Conservation (phyloP, 306 rosid genomes). For the Cyamopsis tetragonoloba region DNA sequence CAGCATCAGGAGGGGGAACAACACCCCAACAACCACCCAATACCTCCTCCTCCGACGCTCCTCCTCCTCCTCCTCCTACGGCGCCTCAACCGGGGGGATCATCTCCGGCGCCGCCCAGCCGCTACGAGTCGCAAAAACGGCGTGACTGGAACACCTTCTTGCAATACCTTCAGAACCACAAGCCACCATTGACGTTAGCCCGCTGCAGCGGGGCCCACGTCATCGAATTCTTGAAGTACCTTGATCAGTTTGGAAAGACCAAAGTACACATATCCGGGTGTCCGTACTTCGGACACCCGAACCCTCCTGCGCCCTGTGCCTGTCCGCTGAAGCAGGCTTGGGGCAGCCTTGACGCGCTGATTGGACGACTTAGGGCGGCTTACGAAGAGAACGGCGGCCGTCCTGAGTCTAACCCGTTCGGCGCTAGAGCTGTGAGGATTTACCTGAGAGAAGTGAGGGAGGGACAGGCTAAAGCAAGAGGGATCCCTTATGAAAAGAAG, state of each 20-base stretch:
- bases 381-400: slow-evolving; percentile 94
- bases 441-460: slow-evolving; percentile 86
- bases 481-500: slow-evolving; percentile 93
- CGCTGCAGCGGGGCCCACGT: slow-evolving; percentile 99
- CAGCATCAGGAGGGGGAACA: slow-evolving; percentile 48
- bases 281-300: slow-evolving; percentile 75
- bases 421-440: slow-evolving; percentile 74
- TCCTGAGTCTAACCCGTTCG: slow-evolving; percentile 85
- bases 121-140: slow-evolving; percentile 92
- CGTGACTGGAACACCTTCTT: slow-evolving; percentile 97
- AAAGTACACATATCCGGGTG: slow-evolving; percentile 78
- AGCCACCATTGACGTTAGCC: slow-evolving; percentile 83
- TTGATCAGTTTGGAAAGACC: slow-evolving; percentile 94
- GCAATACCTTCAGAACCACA: slow-evolving; percentile 88
- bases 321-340: slow-evolving; percentile 85
- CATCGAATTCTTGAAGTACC: slow-evolving; percentile 80
- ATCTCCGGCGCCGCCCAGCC: slow-evolving; percentile 62
- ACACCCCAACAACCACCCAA: slow-evolving; percentile 16
- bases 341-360: slow-evolving; percentile 90
- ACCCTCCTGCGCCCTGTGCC: slow-evolving; percentile 84
- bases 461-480: slow-evolving; percentile 85
- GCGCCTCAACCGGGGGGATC: slow-evolving; percentile 31
- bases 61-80: background rate
- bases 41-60: slow-evolving; percentile 16
- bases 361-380: slow-evolving; percentile 93